Base-by-base conservation (phyloP, 768 basidiomycete genomes). In the Kwoniella heveanensis region DNA sequence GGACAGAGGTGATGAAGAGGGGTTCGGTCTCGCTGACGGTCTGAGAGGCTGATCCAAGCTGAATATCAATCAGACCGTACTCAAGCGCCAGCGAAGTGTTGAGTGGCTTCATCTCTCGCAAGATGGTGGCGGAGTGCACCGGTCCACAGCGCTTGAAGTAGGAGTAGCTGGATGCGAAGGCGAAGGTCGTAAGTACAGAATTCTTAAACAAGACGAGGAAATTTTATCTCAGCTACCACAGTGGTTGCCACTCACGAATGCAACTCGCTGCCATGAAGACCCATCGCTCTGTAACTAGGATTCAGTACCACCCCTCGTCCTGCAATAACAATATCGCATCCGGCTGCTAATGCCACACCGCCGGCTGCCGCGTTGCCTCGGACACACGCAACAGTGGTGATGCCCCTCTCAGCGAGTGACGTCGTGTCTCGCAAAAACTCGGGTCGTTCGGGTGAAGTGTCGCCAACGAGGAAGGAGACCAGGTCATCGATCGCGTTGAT, bases 401-500 rank as follows among this genome's bases (percentile, higher is more conserved):
- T 74, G 0, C 71, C 73, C 22, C 73, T 39, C 30, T 68, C 57
- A 29, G 62, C 64, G 10, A 75, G 64, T 6, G 69, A 59, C 24
- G 47, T 60, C 10, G 54, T 46, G 12, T 50, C 58, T 36, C 50
- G 19, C 48, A 74, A 53, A 57, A 71, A 69, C 0, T 57, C 51
- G 19, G 76, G 74, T 54, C 65, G 47, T 25, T 69, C 61, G 1
- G 62, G 17, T 12, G 56, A 47, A 1, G 68, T 62, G 55, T 77
- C 76, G 19, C 67, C 70, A 9, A 76, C 47, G 29, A 78, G 64
- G 69, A 69, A 76, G 24, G 75, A 74, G 54, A 74, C 71, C n/a
- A 78, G 65, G 60, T 78, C 74, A 54, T 78, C 74, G 22, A 76
- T 78, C 0, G 77, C 77, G 51, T 70, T 76, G 69, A 78, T 76